Base-by-base conservation (phyloP, 306 rosid genomes). In the Pachyrhizus erosus region DNA sequence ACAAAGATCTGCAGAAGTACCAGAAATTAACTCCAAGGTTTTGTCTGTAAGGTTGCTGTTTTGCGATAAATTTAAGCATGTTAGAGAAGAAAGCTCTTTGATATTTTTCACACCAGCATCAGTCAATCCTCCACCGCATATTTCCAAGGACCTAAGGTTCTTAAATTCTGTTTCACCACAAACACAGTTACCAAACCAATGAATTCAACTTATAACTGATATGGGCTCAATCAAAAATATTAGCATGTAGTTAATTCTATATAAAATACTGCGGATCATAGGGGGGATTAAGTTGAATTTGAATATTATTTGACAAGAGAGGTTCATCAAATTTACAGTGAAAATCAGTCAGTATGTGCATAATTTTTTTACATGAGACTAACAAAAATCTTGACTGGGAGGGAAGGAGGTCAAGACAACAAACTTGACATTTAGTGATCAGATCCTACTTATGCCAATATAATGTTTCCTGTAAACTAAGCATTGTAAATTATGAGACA, bases 51-150 rank as follows among this genome's bases (percentile, higher is more conserved):
- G 92, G 91, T 85, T 88, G 94, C 89, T 81, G 80, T 96, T 96
- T 33, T 96, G 99, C 4, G 99, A 96, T 75, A 96, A 85, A 92
- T 96, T 96, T 82, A 96, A 87, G 86, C 92, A 85, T 54, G 80
- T 84, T 70, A 96, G 84, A 57, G 93, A 96, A 37, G 99, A 90
- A 43, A 96, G 92, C 55, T 91, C 97, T 79, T 89, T 93, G 71
- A 96, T 92, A 79, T 96, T 91, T 83, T 91, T 91, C 51, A 93
- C 84, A 69, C 99, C 99, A 54, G 92, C 89, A 91, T 96, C 99
- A 13, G 99, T 96, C 87, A 96, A 78, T 79, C 96, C 93, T 71
- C 99, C 99, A 9, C 99, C 91, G 40, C 99, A 96, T 84, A 93
- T 89, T 92, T 96, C 99, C 70, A 96, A 90, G 80, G 98, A 93